Evolutionary conservation across 1,284 basidiomycete species (phyloP).

Genomic region (Irpex sp.): DNA sequence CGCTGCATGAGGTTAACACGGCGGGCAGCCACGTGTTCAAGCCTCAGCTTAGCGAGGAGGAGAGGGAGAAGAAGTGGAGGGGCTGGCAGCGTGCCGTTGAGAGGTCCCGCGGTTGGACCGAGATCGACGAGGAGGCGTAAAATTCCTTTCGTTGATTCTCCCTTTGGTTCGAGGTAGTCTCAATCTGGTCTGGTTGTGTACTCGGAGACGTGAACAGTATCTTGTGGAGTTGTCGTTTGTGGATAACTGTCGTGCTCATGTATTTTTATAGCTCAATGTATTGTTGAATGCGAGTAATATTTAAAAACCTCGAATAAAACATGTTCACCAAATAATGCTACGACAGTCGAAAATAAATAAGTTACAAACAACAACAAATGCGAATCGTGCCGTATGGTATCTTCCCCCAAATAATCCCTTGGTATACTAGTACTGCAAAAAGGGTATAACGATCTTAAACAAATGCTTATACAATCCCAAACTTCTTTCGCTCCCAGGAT

Average conservation of each 20-base stretch:
- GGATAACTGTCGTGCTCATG: neutral
- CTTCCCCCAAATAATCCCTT: too few species aligned
- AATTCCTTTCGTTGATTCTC: neutral
- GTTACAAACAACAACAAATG: too few species aligned
- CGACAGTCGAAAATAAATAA: neutral
- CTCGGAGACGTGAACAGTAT: neutral
- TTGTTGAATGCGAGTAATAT: neutral
- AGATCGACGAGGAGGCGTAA: slow-evolving; percentile 41
- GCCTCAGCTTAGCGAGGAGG: slow-evolving; percentile 49
- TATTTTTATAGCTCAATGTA: neutral
- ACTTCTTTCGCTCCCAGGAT: slow-evolving; percentile 16
- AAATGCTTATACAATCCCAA: neutral
- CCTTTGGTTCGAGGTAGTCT: neutral
- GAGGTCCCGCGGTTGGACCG: slow-evolving; percentile 76
- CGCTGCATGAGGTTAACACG: slow-evolving; percentile 86
- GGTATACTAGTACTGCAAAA: neutral
- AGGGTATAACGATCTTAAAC: neutral
- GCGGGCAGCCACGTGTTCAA: slow-evolving; percentile 72
- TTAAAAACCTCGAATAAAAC: neutral
- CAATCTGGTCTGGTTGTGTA: neutral
- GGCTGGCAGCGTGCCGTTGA: slow-evolving; percentile 86
- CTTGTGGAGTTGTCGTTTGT: neutral
- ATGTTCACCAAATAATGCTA: neutral
- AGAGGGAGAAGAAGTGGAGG: slow-evolving; percentile 59
- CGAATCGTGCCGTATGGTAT: too few species aligned